Evolutionary conservation across 1,284 basidiomycete species (phyloP).

Genomic region (Apiotrichum gamsii): DNA sequence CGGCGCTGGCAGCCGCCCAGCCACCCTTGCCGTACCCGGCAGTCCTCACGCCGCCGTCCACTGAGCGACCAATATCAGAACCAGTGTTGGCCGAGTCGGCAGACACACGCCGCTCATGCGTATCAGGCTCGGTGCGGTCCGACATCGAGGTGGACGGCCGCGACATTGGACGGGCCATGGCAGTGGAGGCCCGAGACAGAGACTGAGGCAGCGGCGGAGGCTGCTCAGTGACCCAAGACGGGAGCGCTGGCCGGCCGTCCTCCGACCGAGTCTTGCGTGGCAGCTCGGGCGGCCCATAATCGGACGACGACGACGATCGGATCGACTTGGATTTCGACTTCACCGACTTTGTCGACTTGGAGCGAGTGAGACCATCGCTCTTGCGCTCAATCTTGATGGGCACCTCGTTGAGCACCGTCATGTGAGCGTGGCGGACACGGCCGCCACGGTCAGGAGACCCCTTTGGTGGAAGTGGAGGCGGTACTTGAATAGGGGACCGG

Average conservation of each 20-base stretch:
- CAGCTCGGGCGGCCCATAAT: no score
- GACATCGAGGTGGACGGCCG: neutral
- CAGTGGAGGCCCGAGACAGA: no score
- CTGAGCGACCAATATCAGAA: neutral
- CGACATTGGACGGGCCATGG: no score
- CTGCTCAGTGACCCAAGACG: no score
- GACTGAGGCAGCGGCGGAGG: no score
- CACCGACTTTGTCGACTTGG: neutral
- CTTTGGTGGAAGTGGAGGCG: conserved; percentile 8
- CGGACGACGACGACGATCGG: no score
- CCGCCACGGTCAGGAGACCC: neutral
- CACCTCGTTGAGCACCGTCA: conserved; percentile 1
- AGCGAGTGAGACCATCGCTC: no score
- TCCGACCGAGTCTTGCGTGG: no score
- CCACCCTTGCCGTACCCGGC: conserved; percentile 39
- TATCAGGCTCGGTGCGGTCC: neutral
- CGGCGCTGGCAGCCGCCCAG: conserved; percentile 36
- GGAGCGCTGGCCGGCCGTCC: no score
- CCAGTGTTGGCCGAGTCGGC: no score
- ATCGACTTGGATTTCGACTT: neutral
- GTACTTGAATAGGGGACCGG: no score
- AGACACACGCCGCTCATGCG: no score
- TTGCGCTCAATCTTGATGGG: neutral
- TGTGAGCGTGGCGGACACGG: neutral
- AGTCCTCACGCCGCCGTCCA: neutral